These are phyloP conservation scores for Suhomyces tanzawaensis DNA, from an alignment of 805 yeast genomes.

Conservation along the genomic window DNA sequence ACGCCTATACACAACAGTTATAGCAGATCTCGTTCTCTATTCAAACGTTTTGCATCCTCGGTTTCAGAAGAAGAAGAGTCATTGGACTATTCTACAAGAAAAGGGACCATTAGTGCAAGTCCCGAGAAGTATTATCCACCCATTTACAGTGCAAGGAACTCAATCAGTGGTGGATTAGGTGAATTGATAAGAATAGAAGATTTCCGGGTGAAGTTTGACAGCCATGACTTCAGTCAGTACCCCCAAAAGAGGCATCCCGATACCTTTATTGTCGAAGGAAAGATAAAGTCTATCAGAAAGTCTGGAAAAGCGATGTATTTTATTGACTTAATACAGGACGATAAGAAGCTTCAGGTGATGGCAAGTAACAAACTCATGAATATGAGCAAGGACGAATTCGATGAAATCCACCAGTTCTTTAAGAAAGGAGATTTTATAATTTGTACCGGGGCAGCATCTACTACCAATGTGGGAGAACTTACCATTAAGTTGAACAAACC, in stretches of 20 bases:
- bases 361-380: conserved; percentile 51
- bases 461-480: conserved; percentile 75
- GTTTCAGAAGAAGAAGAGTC: conserved; percentile 8
- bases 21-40: no score
- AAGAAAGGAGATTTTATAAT: conserved; percentile 72
- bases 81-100: conserved; percentile 21
- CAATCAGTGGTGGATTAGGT: not conserved
- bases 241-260: conserved; percentile 9
- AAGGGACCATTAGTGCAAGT: conserved; percentile 9
- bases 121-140: conserved; percentile 21
- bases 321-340: conserved; percentile 66
- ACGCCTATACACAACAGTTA: no score
- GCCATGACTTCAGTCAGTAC: conserved; percentile 15
- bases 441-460: conserved; percentile 68
- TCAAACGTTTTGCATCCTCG: not conserved
- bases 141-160: conserved; percentile 12
- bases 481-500: conserved; percentile 60
- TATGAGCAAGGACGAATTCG: conserved; percentile 42
- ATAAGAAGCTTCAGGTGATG: conserved; percentile 56
- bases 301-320: conserved; percentile 71
- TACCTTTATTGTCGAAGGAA: conserved; percentile 46
- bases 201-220: conserved; percentile 31
- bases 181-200: conserved; percentile 34
- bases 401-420: conserved; percentile 38
- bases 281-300: conserved; percentile 53